phyloP scores from a whole-genome alignment of 2,329 filamentous ascomycete species.

The Amauroascus niger region DNA sequence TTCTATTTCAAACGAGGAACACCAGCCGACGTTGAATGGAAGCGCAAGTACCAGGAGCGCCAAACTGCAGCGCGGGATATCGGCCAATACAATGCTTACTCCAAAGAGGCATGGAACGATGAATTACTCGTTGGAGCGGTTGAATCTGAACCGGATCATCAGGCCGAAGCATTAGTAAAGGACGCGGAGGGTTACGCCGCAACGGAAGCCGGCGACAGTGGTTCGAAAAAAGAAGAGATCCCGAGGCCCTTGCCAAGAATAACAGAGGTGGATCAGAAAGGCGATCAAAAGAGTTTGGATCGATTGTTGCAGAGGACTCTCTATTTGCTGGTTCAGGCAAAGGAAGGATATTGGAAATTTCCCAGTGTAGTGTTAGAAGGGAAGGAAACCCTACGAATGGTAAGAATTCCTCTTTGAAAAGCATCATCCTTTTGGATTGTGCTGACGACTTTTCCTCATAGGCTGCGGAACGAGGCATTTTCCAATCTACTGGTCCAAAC shows the following conservation, averaged over 20 bases:
- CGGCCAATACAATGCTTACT: conserved; percentile 69
- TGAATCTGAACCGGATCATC: conserved; percentile 53
- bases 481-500: conserved; percentile 71
- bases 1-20: conserved; percentile 95
- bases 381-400: conserved; percentile 71
- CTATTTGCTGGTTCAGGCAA: conserved; percentile 70
- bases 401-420: conserved; percentile 40
- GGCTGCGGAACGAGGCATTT: conserved; percentile 72
- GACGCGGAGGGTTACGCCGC: conserved; percentile 54
- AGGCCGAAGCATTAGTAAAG: conserved; percentile 60
- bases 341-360: conserved; percentile 68
- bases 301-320: conserved; percentile 69
- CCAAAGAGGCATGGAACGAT: conserved; percentile 76
- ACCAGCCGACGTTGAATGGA: conserved; percentile 77
- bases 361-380: conserved; percentile 60
- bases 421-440: not conserved
- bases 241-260: conserved; percentile 59
- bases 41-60: conserved; percentile 69
- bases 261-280: conserved; percentile 67
- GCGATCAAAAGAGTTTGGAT: conserved; percentile 69
- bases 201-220: conserved; percentile 23
- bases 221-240: conserved; percentile 49
- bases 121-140: conserved; percentile 68
- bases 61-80: conserved; percentile 73
- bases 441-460: conserved; percentile 32